Evolutionary conservation across 2,329 filamentous ascomycete genomes (phyloP).

Genomic region (Trichoderma afroharzianum): DNA sequence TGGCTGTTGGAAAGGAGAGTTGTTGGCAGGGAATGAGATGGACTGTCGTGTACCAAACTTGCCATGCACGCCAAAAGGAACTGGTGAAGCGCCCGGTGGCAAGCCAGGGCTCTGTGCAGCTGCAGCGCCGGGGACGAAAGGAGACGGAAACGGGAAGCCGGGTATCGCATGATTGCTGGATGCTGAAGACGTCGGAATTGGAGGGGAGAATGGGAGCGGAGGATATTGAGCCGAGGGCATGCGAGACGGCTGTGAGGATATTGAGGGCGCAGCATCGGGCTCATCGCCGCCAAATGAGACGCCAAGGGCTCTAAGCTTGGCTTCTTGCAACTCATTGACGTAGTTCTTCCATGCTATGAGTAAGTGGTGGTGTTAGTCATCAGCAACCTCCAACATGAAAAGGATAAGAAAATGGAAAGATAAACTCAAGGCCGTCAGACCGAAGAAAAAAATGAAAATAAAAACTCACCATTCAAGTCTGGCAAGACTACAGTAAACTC

Average conservation of each 20-base stretch:
- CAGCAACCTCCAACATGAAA: neutral
- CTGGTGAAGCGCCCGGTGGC: constrained; percentile 67
- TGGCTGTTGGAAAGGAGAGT: constrained; percentile 64
- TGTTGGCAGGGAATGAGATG: constrained; percentile 60
- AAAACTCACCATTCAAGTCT: constrained; percentile 56
- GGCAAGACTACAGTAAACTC: constrained; percentile 65
- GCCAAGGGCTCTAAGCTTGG: constrained; percentile 86
- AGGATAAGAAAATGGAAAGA: neutral
- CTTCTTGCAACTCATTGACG: constrained; percentile 78
- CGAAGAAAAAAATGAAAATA: neutral
- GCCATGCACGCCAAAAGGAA: constrained; percentile 59
- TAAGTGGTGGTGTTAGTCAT: constrained; percentile 18
- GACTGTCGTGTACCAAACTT: constrained; percentile 70
- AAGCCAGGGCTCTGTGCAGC: constrained; percentile 61
- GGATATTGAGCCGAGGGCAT: constrained; percentile 73
- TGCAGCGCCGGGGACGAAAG: constrained; percentile 59
- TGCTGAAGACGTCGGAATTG: constrained; percentile 73
- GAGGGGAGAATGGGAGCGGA: constrained; percentile 76
- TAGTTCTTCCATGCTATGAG: constrained; percentile 66
- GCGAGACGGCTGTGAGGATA: constrained; percentile 67
- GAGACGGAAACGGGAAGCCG: constrained; percentile 53
- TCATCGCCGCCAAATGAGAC: constrained; percentile 78
- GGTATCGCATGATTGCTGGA: constrained; percentile 61
- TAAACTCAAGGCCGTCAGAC: neutral
- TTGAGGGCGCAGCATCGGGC: constrained; percentile 53